Base-by-base conservation (phyloP, 257 asterid genomes). In the Solanum arcanum region DNA sequence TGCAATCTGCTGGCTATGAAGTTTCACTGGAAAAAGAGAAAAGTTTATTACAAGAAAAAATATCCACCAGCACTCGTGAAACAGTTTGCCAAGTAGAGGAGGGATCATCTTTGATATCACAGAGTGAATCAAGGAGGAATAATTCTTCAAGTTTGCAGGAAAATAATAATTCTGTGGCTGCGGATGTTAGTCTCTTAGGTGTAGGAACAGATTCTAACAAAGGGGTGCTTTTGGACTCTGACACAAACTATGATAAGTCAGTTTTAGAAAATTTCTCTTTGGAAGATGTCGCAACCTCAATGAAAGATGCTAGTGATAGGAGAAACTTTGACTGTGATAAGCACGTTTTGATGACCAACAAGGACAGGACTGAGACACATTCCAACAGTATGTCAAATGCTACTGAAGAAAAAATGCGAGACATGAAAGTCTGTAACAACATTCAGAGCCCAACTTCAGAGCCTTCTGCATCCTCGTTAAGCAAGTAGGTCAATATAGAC, bases 401-500 rank as follows among this genome's bases (percentile, higher is more conserved):
- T 64, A 92, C 88, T 86, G 89, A 90, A 85, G 83, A 86, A 35
- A 83, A 69, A 86, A 42, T 84, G 64, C 89, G 85, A 84, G 87
- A 86, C 76, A 47, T 76, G 80, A 56, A 86, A 70, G 86, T 89
- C 35, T 64, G 49, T 86, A 68, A 25, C 47, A 91, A 88, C 90
- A 90, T 88, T 39, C 91, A 89, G 88, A 88, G 86, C 84, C 86
- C 78, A 75, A 84, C 90, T 85, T 74, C 90, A 42, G 88, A 69
- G 88, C 86, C 52, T 86, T 86, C 59, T 56, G 86, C 87, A 85
- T 85, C 86, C 49, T 41, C 92, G 52, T 72, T 89, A 66, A 87
- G 83, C 90, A 93, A 96, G 98, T 93, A 74, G 86, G 90, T 35
- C 52, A 77, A 49, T 49, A 31, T 29, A 20, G 31, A 49, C 69